phyloP scores from a whole-genome alignment of 805 yeast genomes.

The Ogataea allantospora region DNA sequence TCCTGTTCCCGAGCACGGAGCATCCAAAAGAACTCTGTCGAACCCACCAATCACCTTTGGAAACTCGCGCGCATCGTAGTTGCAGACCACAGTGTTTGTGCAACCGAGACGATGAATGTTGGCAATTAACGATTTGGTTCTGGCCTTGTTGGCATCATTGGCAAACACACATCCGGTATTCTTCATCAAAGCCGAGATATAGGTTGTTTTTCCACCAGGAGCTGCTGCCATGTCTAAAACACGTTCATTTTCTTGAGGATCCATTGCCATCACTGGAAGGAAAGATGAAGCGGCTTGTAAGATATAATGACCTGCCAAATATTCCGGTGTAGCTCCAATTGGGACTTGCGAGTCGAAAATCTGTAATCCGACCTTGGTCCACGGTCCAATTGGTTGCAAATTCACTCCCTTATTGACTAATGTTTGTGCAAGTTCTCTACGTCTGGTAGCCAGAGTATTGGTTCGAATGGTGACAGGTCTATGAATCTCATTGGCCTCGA shows the following conservation, averaged over 20 bases:
- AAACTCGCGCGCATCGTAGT: constrained; percentile 97
- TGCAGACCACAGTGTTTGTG: constrained; percentile 92
- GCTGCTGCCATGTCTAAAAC: constrained; percentile 99
- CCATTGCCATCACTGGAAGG: constrained; percentile 95
- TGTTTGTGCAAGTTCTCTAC: constrained; percentile 94
- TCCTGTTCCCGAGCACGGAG: constrained; percentile 99
- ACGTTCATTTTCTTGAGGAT: constrained; percentile 96
- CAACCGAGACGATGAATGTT: constrained; percentile 97
- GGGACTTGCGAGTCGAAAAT: constrained; percentile 99
- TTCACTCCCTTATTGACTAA: constrained; percentile 96
- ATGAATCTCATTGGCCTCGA: constrained; percentile 96
- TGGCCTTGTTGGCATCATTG: constrained; percentile 92
- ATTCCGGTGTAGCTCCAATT: constrained; percentile 99
- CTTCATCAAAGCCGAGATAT: constrained; percentile 93
- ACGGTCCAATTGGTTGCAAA: constrained; percentile 91
- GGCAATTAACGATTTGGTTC: constrained; percentile 95
- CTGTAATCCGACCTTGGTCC: constrained; percentile 98
- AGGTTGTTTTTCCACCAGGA: constrained; percentile 98
- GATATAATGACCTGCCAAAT: constrained; percentile 95
- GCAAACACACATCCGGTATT: constrained; percentile 98
- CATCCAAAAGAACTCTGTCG: constrained; percentile 91
- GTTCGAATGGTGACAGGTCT: constrained; percentile 97
- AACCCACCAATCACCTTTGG: constrained; percentile 98
- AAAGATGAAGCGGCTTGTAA: constrained; percentile 98
- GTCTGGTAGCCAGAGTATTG: constrained; percentile 90